Base-by-base conservation (phyloP, 805 yeast species). In the Wickerhamomyces strasburgensis region DNA sequence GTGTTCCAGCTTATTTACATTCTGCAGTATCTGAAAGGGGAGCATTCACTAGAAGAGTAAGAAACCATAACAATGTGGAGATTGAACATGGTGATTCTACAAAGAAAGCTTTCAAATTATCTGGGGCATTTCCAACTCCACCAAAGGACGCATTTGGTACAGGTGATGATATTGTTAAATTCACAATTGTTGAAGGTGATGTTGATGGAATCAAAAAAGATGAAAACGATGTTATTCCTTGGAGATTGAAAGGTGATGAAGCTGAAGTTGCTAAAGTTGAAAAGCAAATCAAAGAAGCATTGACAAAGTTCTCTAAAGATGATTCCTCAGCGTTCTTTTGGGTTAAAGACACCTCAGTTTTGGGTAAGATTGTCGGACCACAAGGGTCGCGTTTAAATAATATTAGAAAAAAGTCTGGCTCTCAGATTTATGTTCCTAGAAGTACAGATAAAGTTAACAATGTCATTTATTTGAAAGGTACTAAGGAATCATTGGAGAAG, bases 321-420 rank as follows among this genome's bases (percentile, higher is more conserved):
- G 67, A 69, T 30, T 51, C 63, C 29, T 65, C 64, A 33, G 93
- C 80, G 11, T 84, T 76, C 73, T 61, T 83, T 42, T 81, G 82
- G 72, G 61, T 76, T 27, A 60, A 73, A 29, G 68, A 74, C 39
- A 17, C 11, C 23, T 54, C 61, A 19, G 56, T 57, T 31, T 81
- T 83, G 58, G 72, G 81, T 40, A 73, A 69, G 56, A 67, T 86
- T 36, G 74, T 87, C 45, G 96, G 96, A 7, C 78, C 86, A 13
- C 80, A 75, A 48, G 96, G 96, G 32, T 61, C 78, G 25, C 77
- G 73, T 43, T 67, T 86, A 54, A 76, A 72, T 51, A 62, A 64
- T 46, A 70, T 85, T 41, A 78, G 93, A 64, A 64, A 65, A 19
- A 64, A 69, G 40, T 66, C 83, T 15, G 75, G 73, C 14, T 68